Evolutionary conservation across 768 basidiomycete genomes (phyloP), one percentile per base, ranked within the genome.

Genomic region (Amanita brunnescens): DNA sequence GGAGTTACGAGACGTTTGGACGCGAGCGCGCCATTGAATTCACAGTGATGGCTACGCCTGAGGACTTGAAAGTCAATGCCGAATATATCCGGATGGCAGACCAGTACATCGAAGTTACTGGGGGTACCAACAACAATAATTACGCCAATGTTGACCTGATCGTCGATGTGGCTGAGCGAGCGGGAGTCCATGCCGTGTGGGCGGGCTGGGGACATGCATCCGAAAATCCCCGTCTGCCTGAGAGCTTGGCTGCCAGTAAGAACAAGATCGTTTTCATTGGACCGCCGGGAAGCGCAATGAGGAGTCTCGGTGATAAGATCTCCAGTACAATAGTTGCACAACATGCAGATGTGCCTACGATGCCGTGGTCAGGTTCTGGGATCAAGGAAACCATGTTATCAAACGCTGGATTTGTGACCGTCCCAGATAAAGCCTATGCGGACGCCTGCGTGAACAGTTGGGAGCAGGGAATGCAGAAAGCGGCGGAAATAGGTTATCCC

Each of bases 71-170:
- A 67, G 94, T 97, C 67, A 99, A 99, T 62, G 96, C 96, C 29
- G 96, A 99, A 62, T 99, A 99, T 70, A 99, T 99, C 67, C 87
- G 96, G 55, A 99, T 99, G 96, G 96, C 96, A 38, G 96, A 99
- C 67, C 87, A 93, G 60, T 98, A 96, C 64, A 87, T 99, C 63
- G 96, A 99, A 69, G 96, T 99, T 7, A 94, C 96, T 16, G 96
- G 96, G 54, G 96, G 96, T 55, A 81, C 87, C 16, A 99, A 99
- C 67, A 99, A 98, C 77, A 93, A 98, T 78, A 98, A 99, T 69
- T 98, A 98, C 63, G 96, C 96, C 59, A 99, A 99, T 66, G 96
- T 99, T 60, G 96, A 99, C 62, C 85, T 96, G 62, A 98, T 99
- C 61, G 90, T 98, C 53, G 96, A 99, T 64, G 83, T 99, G 52